These are phyloP conservation scores for Xylariaceae sp. DNA, from an alignment of 2,329 filamentous ascomycete species.

Conservation along the genomic window DNA sequence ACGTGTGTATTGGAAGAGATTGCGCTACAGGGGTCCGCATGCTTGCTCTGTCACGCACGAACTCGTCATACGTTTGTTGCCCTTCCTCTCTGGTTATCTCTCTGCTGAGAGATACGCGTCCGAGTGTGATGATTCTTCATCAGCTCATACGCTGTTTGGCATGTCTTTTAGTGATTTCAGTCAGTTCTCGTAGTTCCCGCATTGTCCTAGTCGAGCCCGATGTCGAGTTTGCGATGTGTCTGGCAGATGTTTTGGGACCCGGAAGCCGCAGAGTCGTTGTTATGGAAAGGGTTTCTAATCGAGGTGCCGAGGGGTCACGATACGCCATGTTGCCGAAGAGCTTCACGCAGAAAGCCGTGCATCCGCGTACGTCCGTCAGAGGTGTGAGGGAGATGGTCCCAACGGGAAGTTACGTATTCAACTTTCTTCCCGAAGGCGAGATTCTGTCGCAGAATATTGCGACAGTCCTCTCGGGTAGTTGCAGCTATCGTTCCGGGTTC, in stretches of 20 bases:
- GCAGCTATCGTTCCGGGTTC: constrained; percentile 24
- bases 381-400: constrained; percentile 31
- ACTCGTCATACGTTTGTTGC: constrained; percentile 34
- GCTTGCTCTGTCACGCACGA: constrained; percentile 30
- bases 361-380: constrained; percentile 26
- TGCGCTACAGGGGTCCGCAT: constrained; percentile 23
- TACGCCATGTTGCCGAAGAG: constrained; percentile 21
- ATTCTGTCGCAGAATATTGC: constrained; percentile 28
- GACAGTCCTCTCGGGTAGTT: constrained; percentile 25
- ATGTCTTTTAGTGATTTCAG: constrained; percentile 17
- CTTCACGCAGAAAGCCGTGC: constrained; percentile 21
- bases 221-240: constrained; percentile 25
- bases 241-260: constrained; percentile 20
- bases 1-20: constrained; percentile 35
- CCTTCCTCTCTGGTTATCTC: constrained; percentile 17
- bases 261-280: constrained; percentile 1
- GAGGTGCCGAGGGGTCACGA: constrained; percentile 9
- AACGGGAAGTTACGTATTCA: constrained; percentile 27
- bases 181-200: constrained; percentile 2
- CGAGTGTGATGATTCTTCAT: constrained; percentile 24
- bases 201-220: constrained; percentile 36
- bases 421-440: constrained; percentile 30
- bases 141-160: constrained; percentile 23
- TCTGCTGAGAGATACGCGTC: constrained; percentile 11
- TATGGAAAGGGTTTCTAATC: constrained; percentile 2